Percentiles rank a stretch among this genome's conserved stretches.
Evolutionary conservation across 192 early-diverging fungal species (phyloP).

Genomic region (Backusella sp.): DNA sequence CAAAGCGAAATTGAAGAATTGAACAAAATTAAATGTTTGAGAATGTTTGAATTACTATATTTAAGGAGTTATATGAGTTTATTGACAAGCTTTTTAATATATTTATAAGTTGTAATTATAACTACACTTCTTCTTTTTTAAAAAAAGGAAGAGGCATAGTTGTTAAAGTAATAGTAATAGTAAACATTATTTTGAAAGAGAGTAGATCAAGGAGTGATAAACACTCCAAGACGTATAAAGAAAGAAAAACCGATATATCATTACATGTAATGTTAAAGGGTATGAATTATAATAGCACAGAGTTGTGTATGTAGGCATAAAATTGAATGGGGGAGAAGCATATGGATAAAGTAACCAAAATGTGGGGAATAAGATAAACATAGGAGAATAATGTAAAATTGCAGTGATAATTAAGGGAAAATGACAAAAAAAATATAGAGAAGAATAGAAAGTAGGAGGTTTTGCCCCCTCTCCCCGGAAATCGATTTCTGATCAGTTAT

Average conservation of each 20-base stretch:
- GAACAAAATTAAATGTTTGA: not conserved
- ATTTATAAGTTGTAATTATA: not conserved
- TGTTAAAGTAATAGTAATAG: not conserved
- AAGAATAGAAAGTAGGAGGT: not conserved
- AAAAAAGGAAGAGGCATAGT: not conserved
- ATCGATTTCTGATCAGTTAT: not conserved
- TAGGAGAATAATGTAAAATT: conserved; percentile 3
- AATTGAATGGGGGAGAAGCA: not conserved
- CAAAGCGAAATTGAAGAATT: not conserved
- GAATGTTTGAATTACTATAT: not conserved
- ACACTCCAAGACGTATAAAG: not conserved
- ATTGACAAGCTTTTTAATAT: not conserved
- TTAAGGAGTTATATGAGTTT: not conserved
- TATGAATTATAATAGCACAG: not conserved
- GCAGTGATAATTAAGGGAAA: conserved; percentile 2
- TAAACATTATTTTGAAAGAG: not conserved
- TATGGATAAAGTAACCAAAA: not conserved
- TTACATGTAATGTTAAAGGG: not conserved
- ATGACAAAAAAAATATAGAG: not conserved
- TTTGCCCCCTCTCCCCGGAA: not conserved
- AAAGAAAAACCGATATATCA: not conserved
- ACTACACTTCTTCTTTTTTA: not conserved
- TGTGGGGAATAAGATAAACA: not conserved
- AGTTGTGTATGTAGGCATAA: not conserved
- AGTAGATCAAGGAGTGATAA: not conserved